A percentile compares a stretch with the other conserved stretches of the same genome.
Conservation (phyloP, 2,329 filamentous ascomycete genomes). For the Gnomoniopsis smithogilvyi region DNA sequence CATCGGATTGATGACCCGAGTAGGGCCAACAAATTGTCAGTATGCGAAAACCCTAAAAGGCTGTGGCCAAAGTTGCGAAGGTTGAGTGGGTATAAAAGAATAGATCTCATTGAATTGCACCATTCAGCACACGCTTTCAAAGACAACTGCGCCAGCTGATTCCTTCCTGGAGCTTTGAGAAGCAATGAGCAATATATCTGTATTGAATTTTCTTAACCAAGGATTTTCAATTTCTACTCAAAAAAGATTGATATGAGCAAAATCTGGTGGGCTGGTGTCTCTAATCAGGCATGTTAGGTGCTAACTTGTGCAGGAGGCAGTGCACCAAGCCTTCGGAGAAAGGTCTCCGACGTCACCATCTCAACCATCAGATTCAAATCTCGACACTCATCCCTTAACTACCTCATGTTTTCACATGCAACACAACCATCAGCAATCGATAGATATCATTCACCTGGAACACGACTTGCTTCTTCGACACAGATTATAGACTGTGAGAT, state of each 20-base stretch:
- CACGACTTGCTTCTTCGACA: neutral
- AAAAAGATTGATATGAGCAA: neutral
- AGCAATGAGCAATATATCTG: neutral
- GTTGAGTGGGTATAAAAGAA: no score
- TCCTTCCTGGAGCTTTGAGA: no score
- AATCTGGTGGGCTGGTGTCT: neutral
- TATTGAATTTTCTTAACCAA: neutral
- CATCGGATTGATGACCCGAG: neutral
- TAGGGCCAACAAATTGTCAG: no score
- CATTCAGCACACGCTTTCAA: no score
- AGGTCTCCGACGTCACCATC: slow-evolving; percentile 12
- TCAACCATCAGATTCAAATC: neutral
- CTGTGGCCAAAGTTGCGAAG: no score
- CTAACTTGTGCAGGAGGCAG: no score
- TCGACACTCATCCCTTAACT: neutral
- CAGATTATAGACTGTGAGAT: neutral
- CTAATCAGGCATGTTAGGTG: neutral
- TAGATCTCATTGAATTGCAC: no score
- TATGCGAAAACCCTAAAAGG: no score
- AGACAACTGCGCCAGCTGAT: no score
- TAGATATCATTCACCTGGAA: neutral
- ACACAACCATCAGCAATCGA: neutral
- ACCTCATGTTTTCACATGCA: neutral
- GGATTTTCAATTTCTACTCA: neutral
- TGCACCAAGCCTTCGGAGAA: neutral